phyloP scores from a whole-genome alignment of 139 green algal genomes.

The Asterochloris erici region DNA sequence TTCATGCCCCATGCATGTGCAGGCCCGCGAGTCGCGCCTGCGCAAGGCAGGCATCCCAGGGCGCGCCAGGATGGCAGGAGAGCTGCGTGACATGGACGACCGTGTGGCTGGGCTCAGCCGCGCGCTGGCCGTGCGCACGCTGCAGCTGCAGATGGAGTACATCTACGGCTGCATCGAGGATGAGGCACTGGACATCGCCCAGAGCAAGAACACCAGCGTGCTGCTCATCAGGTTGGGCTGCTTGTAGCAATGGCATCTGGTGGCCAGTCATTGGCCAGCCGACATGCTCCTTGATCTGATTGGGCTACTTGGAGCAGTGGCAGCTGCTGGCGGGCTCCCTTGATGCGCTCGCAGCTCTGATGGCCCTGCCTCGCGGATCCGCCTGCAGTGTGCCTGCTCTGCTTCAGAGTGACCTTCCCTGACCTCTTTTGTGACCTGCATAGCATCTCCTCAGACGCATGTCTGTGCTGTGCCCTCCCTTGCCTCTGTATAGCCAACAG shows the following conservation, averaged over 20 bases:
- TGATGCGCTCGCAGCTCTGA: no score
- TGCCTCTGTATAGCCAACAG: not conserved
- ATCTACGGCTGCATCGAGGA: constrained; percentile 82
- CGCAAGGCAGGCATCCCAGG: constrained; percentile 55
- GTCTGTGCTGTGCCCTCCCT: no score
- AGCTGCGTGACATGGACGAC: constrained; percentile 75
- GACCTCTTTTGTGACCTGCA: no score
- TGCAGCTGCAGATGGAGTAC: constrained; percentile 93
- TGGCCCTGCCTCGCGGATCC: no score
- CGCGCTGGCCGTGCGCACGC: constrained; percentile 63
- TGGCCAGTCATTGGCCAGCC: no score
- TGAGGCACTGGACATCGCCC: constrained; percentile 76
- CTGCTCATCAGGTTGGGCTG: constrained; percentile 24
- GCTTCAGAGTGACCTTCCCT: no score
- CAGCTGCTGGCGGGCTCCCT: no score
- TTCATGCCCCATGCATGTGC: not conserved
- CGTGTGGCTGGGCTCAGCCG: constrained; percentile 54
- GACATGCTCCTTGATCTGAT: no score
- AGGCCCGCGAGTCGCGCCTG: constrained; percentile 67
- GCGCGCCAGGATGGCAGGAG: constrained; percentile 60
- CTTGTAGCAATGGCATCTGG: no score
- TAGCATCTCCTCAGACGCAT: no score
- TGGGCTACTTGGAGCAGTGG: no score
- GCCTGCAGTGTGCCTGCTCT: no score
- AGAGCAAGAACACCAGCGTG: constrained; percentile 19